Evolutionary conservation across 768 basidiomycete genomes (phyloP).

Genomic region (Calocybe cyanea): DNA sequence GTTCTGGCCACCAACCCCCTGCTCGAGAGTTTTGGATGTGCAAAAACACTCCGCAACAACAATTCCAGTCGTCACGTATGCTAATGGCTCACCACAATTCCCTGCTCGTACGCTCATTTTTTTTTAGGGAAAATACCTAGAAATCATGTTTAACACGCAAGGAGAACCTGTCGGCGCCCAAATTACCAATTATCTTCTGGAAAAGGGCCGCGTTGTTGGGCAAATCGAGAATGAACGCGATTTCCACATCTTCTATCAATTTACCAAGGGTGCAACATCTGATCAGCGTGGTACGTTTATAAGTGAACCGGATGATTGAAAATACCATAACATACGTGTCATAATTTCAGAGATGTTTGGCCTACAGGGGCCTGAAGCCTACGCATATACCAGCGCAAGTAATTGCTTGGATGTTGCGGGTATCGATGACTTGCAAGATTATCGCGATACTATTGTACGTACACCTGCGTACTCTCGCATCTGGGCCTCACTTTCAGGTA

Average conservation of each 20-base stretch:
- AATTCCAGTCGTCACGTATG: constrained; percentile 97
- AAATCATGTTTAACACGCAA: constrained; percentile 95
- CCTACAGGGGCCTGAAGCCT: constrained; percentile 92
- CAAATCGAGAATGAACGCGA: constrained; percentile 96
- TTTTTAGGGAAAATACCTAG: constrained; percentile 91
- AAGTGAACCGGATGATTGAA: too few relatives aligned
- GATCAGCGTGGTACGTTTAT: constrained; percentile 74
- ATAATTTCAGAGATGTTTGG: constrained; percentile 77
- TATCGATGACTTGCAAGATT: constrained; percentile 88
- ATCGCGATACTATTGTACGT: constrained; percentile 80
- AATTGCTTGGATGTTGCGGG: constrained; percentile 89
- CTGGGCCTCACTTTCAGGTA: constrained; percentile 26
- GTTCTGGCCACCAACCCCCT: constrained; percentile 97
- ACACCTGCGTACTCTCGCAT: background rate
- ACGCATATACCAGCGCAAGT: constrained; percentile 89
- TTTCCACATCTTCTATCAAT: constrained; percentile 99
- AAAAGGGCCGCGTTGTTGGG: constrained; percentile 95
- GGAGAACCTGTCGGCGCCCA: constrained; percentile 97
- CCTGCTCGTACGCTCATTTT: constrained; percentile 16
- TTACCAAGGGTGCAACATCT: constrained; percentile 90
- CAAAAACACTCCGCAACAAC: constrained; percentile 97
- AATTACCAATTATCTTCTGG: constrained; percentile 96
- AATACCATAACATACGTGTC: constrained; percentile 11
- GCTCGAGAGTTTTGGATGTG: constrained; percentile 97
- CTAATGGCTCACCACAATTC: constrained; percentile 9